These are phyloP conservation scores for Acanthochlamys bracteata DNA, from an alignment of 106 monocot species.

Conservation along the genomic window DNA sequence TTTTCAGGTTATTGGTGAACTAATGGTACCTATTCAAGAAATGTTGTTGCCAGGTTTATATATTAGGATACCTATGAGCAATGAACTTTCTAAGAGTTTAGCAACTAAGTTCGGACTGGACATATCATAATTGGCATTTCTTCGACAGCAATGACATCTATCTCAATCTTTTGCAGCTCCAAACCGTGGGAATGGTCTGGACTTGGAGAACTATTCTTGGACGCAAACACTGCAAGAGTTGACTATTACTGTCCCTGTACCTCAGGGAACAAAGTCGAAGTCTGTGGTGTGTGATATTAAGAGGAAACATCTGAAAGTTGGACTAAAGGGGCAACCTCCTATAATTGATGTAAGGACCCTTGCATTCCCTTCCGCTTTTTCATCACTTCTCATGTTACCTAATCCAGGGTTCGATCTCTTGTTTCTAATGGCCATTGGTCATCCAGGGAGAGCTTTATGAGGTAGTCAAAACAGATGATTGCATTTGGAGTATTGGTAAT, in stretches of 20 bases:
- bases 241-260: constrained; percentile 62
- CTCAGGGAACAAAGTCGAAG: constrained; percentile 77
- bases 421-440: not conserved
- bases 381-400: not conserved
- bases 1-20: too few species aligned
- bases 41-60: too few species aligned
- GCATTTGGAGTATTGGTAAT: constrained; percentile 91
- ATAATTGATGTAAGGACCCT: constrained; percentile 73
- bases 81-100: too few species aligned
- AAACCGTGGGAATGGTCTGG: constrained; percentile 89
- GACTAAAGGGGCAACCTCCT: constrained; percentile 71
- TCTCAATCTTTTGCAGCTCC: too few species aligned
- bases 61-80: too few species aligned
- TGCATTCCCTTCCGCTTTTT: not conserved
- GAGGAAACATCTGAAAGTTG: constrained; percentile 88
- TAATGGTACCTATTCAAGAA: too few species aligned
- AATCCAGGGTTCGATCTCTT: not conserved
- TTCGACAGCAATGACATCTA: too few species aligned
- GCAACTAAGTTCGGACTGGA: too few species aligned
- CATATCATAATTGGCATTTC: too few species aligned
- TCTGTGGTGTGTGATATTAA: constrained; percentile 75
- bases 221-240: constrained; percentile 83
- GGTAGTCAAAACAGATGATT: constrained; percentile 72
- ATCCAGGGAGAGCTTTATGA: constrained; percentile 69
- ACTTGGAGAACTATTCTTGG: constrained; percentile 87